phyloP scores from a whole-genome alignment of 169 alveolate species.

The Plasmodium inui region DNA sequence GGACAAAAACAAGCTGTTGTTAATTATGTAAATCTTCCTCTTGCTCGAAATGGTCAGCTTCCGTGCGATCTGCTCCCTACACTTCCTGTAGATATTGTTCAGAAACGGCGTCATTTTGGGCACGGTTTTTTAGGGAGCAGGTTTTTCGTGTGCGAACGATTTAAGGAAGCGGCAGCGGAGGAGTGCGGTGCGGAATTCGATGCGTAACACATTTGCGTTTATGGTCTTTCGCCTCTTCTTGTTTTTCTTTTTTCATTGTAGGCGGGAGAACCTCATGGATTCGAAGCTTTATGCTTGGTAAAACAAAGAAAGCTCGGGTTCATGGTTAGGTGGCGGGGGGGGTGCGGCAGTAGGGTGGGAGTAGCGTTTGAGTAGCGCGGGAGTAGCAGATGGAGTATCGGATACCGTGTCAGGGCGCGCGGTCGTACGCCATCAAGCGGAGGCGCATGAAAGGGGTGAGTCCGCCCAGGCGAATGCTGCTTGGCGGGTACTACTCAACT shows the following conservation, averaged over 20 bases:
- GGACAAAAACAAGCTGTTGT: constrained; percentile 42
- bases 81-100: background rate
- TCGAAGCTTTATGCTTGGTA: background rate
- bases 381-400: background rate
- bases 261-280: background rate
- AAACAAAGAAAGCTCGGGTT: background rate
- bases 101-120: constrained; percentile 3
- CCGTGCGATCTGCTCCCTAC: constrained; percentile 5
- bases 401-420: background rate
- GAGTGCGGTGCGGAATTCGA: background rate
- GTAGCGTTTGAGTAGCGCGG: background rate
- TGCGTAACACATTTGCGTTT: background rate
- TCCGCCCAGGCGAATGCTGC: background rate
- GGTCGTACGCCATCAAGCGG: background rate
- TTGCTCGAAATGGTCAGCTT: constrained; percentile 10
- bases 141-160: background rate
- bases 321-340: background rate
- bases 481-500: background rate
- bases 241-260: background rate
- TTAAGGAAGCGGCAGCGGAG: background rate
- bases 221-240: background rate
- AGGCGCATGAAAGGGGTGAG: background rate
- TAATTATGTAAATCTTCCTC: constrained; percentile 13
- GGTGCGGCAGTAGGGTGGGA: background rate
- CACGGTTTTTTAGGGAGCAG: background rate